A percentile compares a stretch with the other conserved stretches of the same genome.
phyloP scores from a whole-genome alignment of 2,329 filamentous ascomycete genomes.

The Colletotrichum sp. region DNA sequence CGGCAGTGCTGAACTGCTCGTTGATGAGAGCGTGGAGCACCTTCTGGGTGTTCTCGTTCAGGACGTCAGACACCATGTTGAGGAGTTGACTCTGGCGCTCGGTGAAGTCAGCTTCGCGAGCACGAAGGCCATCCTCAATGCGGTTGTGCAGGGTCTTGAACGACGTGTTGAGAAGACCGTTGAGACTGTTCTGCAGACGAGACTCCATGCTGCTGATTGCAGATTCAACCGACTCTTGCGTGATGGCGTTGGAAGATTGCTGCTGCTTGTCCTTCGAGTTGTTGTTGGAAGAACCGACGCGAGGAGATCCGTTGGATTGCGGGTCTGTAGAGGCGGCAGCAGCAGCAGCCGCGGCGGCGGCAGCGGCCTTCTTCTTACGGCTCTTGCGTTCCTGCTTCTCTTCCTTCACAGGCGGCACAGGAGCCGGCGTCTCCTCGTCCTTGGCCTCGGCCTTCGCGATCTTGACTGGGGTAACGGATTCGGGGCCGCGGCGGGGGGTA shows the following conservation, averaged over 20 bases:
- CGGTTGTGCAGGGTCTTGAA: slow-evolving; percentile 67
- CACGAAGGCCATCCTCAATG: slow-evolving; percentile 67
- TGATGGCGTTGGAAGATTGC: slow-evolving; percentile 31
- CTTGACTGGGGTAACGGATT: slow-evolving; percentile 40
- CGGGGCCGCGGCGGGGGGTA: slow-evolving; percentile 33
- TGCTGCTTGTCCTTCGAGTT: slow-evolving; percentile 33
- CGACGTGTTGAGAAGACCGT: slow-evolving; percentile 59
- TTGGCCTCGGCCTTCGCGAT: slow-evolving; percentile 48
- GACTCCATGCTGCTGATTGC: slow-evolving; percentile 60
- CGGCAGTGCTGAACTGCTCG: slow-evolving; percentile 74
- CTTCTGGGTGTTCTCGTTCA: slow-evolving; percentile 70
- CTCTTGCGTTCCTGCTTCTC: slow-evolving; percentile 69
- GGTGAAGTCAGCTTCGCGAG: slow-evolving; percentile 57
- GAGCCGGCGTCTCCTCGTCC: slow-evolving; percentile 50
- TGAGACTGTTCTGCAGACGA: slow-evolving; percentile 54
- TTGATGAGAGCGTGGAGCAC: slow-evolving; percentile 79
- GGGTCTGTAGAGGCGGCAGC: slow-evolving; percentile 47
- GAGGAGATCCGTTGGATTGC: slow-evolving; percentile 45
- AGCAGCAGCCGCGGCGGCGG: slow-evolving; percentile 42
- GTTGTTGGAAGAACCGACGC: slow-evolving; percentile 29
- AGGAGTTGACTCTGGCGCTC: slow-evolving; percentile 59
- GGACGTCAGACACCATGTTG: slow-evolving; percentile 62
- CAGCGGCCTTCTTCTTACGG: slow-evolving; percentile 72
- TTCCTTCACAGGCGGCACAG: slow-evolving; percentile 31
- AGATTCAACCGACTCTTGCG: slow-evolving; percentile 54